These are phyloP conservation scores for Verticillium nonalfalfae DNA, from an alignment of 2,329 filamentous ascomycete genomes.

Conservation along the genomic window DNA sequence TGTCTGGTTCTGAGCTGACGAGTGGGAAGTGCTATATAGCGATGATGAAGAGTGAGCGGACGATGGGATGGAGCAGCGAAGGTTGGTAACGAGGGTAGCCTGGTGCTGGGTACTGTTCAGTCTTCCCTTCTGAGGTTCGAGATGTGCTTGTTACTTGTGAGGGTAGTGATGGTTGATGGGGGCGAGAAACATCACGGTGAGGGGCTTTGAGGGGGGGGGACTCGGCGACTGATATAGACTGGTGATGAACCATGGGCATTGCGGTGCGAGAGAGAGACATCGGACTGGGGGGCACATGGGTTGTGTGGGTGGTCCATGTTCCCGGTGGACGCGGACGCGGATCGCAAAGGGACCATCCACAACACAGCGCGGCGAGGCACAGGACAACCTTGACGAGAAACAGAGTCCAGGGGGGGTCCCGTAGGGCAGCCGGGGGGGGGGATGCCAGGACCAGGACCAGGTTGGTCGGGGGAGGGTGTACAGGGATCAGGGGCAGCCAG, in stretches of 20 bases:
- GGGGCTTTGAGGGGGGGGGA: constrained; percentile 8
- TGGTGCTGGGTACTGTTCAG: neutral
- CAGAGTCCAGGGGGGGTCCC: neutral
- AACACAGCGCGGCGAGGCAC: neutral
- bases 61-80: neutral
- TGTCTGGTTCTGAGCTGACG: neutral
- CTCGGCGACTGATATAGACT: constrained; percentile 14
- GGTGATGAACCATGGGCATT: constrained; percentile 4
- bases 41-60: neutral
- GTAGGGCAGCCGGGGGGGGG: neutral
- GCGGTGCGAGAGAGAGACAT: neutral
- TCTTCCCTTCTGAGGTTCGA: neutral
- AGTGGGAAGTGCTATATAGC: neutral
- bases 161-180: constrained; percentile 7
- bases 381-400: neutral
- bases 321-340: constrained; percentile 2
- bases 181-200: constrained; percentile 6
- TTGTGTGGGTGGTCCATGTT: constrained; percentile 1
- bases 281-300: neutral
- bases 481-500: neutral
- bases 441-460: neutral
- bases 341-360: constrained; percentile 1
- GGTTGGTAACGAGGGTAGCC: neutral
- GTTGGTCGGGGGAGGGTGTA: neutral
- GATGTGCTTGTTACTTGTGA: neutral